Percentiles rank a stretch among this genome's conserved stretches.
These are phyloP conservation scores for Wallacemonas collosoma DNA, from an alignment of 208 protist species.

Conservation along the genomic window DNA sequence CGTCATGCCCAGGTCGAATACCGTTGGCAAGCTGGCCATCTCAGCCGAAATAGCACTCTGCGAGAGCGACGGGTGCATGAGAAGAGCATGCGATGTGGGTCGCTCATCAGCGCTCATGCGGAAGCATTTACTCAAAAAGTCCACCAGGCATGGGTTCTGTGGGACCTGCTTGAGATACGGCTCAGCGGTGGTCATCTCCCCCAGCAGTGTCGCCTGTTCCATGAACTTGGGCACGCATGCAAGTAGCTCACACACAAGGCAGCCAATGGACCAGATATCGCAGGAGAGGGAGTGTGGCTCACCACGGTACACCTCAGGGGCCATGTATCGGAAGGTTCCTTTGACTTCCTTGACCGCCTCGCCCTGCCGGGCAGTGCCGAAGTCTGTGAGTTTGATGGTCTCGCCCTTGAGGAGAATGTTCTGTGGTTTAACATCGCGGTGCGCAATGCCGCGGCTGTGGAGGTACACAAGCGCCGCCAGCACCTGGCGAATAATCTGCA, in stretches of 20 bases:
- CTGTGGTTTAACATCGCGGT: constrained; percentile 98
- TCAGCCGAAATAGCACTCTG: constrained; percentile 37
- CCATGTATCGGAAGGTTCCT: constrained; percentile 94
- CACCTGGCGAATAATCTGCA: constrained; percentile 93
- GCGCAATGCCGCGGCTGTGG: constrained; percentile 97
- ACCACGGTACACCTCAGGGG: constrained; percentile 89
- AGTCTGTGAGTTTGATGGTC: constrained; percentile 97
- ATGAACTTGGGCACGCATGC: constrained; percentile 82
- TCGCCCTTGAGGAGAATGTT: constrained; percentile 94
- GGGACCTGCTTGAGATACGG: constrained; percentile 61
- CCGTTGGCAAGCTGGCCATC: constrained; percentile 54
- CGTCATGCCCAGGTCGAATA: constrained; percentile 50
- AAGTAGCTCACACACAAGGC: constrained; percentile 88
- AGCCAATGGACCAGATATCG: constrained; percentile 94
- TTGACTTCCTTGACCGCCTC: constrained; percentile 70
- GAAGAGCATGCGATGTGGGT: constrained; percentile 58
- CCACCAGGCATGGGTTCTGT: constrained; percentile 52
- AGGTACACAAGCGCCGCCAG: constrained; percentile 96
- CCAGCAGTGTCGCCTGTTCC: constrained; percentile 60
- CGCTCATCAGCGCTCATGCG: constrained; percentile 62
- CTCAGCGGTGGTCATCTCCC: constrained; percentile 54
- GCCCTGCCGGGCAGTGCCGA: constrained; percentile 91
- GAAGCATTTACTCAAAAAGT: constrained; percentile 87
- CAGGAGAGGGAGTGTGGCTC: constrained; percentile 81
- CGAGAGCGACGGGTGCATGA: constrained; percentile 72